phyloP scores from a whole-genome alignment of 1,284 basidiomycete genomes.

The Coniophora puteana region DNA sequence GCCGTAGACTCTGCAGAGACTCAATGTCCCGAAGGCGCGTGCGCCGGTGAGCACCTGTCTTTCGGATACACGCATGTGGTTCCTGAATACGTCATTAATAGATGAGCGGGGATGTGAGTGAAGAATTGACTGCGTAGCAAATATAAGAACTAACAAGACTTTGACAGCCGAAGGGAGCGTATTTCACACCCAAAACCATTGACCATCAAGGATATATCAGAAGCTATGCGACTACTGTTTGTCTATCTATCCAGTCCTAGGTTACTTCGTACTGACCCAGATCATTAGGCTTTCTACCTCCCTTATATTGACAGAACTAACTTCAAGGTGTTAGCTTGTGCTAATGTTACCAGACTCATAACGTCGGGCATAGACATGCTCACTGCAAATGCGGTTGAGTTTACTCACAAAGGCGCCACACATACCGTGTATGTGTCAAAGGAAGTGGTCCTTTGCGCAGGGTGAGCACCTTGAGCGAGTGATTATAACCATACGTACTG shows the following conservation, averaged over 20 bases:
- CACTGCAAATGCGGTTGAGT: conserved; percentile 21
- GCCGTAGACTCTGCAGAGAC: background rate
- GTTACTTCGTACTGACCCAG: background rate
- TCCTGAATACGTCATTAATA: background rate
- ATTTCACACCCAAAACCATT: conserved; percentile 1
- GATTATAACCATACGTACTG: background rate
- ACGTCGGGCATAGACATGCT: conserved; percentile 4
- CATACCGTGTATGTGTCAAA: conserved; percentile 16
- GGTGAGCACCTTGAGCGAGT: conserved; percentile 20
- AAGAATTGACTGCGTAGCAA: background rate
- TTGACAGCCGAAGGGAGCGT: conserved; percentile 1
- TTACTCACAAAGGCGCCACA: conserved; percentile 17
- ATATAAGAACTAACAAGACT: too few species aligned
- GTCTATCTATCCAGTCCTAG: background rate
- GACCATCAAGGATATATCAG: conserved; percentile 2
- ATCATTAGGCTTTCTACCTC: too few species aligned
- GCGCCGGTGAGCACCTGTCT: background rate
- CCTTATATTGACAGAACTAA: conserved; percentile 23
- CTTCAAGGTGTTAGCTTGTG: conserved; percentile 17
- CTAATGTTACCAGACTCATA: conserved; percentile 15
- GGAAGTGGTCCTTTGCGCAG: conserved; percentile 40
- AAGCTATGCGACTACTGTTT: conserved; percentile 3
- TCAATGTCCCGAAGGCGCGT: conserved; percentile 1
- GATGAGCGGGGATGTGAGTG: conserved; percentile 2
- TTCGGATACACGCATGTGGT: background rate